Evolutionary conservation across 2,329 filamentous ascomycete genomes (phyloP).

Genomic region (Aureobasidium sp.): DNA sequence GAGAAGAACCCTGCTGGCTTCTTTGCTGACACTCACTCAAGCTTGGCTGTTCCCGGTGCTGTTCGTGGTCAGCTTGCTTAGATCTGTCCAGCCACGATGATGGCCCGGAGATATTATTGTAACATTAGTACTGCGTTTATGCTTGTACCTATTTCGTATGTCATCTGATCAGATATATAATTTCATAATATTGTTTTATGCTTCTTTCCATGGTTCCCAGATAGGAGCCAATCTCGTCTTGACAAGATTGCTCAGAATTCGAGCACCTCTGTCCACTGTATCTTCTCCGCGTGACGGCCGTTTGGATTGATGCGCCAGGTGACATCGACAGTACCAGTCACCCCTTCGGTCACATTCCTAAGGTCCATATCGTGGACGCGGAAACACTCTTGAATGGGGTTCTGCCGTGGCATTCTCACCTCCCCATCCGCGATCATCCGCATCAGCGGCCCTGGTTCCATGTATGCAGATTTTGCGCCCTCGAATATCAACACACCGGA

Average conservation of each 20-base stretch:
- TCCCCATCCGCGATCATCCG: background rate
- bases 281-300: background rate
- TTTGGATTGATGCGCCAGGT: background rate
- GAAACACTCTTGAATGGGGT: background rate
- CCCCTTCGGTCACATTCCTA: background rate
- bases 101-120: background rate
- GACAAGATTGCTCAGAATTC: background rate
- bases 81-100: background rate
- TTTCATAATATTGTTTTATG: background rate
- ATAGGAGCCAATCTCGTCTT: too few relatives aligned
- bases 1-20: conserved; percentile 43
- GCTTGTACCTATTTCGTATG: background rate
- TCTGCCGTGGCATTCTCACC: background rate
- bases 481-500: background rate
- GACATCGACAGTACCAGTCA: background rate
- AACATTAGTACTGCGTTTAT: background rate
- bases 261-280: background rate
- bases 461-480: background rate
- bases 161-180: background rate
- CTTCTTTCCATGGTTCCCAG: background rate
- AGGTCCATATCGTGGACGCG: background rate
- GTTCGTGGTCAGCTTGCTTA: conserved; percentile 42
- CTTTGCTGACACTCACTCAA: conserved; percentile 48
- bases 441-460: background rate
- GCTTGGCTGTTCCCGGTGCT: conserved; percentile 41